phyloP scores from a whole-genome alignment of 176 grass and related monocot genomes.

The Aegilops speltoides region DNA sequence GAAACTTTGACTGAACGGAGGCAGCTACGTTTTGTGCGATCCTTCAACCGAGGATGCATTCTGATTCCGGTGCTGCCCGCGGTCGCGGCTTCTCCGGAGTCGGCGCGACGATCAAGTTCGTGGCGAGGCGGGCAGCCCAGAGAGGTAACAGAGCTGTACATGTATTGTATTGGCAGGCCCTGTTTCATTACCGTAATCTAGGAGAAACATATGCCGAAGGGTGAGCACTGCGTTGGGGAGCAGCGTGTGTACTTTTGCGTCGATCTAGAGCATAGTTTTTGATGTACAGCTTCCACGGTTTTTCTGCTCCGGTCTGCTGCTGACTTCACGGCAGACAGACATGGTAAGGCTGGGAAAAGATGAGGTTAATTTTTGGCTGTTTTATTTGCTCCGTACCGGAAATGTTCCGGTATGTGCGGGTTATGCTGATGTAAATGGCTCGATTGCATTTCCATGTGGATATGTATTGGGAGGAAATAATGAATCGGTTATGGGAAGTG shows the following conservation, averaged over 20 bases:
- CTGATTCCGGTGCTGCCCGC: conserved; percentile 6
- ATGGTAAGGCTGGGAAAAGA: conserved; percentile 1
- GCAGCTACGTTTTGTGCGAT: conserved; percentile 28
- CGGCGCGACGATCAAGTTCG: neutral
- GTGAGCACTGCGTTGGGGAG: conserved; percentile 15
- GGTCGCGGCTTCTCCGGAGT: neutral
- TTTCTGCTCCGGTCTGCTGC: conserved; percentile 20
- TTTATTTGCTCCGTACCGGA: conserved; percentile 7
- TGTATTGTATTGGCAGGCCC: conserved; percentile 36
- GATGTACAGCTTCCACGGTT: conserved; percentile 27
- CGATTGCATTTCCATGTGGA: conserved; percentile 8
- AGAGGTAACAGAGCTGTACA: conserved; percentile 26
- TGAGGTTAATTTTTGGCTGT: conserved; percentile 20
- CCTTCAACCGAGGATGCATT: conserved; percentile 1
- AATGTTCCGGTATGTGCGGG: neutral
- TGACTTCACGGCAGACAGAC: neutral
- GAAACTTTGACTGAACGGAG: conserved; percentile 14
- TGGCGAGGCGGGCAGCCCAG: neutral
- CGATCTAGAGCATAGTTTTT: conserved; percentile 28
- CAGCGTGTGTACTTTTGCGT: neutral
- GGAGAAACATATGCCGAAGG: conserved; percentile 10
- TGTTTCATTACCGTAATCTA: neutral
- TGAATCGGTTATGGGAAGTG: neutral
- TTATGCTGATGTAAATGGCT: conserved; percentile 28
- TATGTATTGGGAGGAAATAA: neutral